A percentile compares a stretch with the other conserved stretches of the same genome.
phyloP scores from a whole-genome alignment of 1,284 basidiomycete species.

The Cutaneotrichosporon sp. region DNA sequence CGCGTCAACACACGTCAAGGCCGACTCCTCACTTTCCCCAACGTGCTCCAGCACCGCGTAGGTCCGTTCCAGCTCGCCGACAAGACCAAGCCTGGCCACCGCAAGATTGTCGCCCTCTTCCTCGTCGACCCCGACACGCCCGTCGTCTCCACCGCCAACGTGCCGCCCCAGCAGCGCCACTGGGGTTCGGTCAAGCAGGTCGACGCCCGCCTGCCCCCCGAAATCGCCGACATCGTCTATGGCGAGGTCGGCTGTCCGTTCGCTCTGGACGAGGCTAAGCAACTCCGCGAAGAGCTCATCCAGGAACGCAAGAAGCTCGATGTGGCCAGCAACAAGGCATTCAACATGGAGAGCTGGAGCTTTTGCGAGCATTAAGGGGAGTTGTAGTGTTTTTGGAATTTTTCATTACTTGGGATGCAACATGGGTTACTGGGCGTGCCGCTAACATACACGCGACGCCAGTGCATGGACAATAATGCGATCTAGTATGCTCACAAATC shows the following conservation, averaged over 20 bases:
- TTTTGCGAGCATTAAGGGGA: slow-evolving; percentile 16
- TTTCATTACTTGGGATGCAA: not conserved
- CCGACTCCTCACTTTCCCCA: slow-evolving; percentile 12
- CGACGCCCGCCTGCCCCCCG: slow-evolving; percentile 4
- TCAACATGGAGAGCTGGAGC: slow-evolving; percentile 1
- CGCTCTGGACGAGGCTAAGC: slow-evolving; percentile 7
- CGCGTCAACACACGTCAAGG: not conserved
- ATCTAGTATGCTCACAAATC: not conserved
- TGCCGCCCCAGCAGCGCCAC: slow-evolving; percentile 16
- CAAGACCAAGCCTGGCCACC: slow-evolving; percentile 8
- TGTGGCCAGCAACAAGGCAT: not conserved
- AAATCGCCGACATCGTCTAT: slow-evolving; percentile 7
- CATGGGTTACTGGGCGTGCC: not conserved
- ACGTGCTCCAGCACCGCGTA: slow-evolving; percentile 13
- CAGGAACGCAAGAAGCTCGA: slow-evolving; percentile 12
- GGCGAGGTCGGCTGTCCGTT: slow-evolving; percentile 13
- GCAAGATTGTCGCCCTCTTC: slow-evolving; percentile 20
- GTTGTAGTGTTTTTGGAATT: too few species aligned
- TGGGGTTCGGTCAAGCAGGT: slow-evolving; percentile 2
- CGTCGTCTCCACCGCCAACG: slow-evolving; percentile 8
- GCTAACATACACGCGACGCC: not conserved
- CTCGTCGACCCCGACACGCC: slow-evolving; percentile 14
- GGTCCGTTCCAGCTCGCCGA: slow-evolving; percentile 12
- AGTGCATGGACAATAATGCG: not conserved
- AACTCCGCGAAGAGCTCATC: slow-evolving; percentile 15